A percentile compares a stretch with the other conserved stretches of the same genome.
Evolutionary conservation across 1,284 basidiomycete species (phyloP).

Genomic region (Spongispora temasekensis): DNA sequence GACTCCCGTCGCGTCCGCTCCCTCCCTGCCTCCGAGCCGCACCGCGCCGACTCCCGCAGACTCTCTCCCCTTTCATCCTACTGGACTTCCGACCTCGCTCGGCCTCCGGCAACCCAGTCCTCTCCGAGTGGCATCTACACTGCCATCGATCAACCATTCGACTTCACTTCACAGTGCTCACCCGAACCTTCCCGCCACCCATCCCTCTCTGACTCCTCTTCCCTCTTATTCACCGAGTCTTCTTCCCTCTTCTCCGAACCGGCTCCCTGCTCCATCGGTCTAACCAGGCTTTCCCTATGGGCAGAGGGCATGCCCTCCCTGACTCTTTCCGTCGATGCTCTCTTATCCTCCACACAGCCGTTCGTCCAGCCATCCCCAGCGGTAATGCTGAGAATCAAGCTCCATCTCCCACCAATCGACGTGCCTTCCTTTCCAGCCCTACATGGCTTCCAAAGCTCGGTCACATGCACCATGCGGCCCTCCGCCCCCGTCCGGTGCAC

Average conservation of each 20-base stretch:
- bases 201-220: conserved; percentile 34
- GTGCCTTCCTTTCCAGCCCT: conserved; percentile 49
- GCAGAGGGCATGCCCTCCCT: conserved; percentile 69
- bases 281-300: conserved; percentile 46
- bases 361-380: conserved; percentile 23
- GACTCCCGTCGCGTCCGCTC: conserved; percentile 34
- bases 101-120: conserved; percentile 30
- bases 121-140: conserved; percentile 32
- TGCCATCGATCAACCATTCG: conserved; percentile 23
- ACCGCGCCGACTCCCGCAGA: conserved; percentile 32
- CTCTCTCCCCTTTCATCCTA: conserved; percentile 36
- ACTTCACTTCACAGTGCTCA: conserved; percentile 26
- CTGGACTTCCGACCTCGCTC: conserved; percentile 30
- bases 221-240: conserved; percentile 34
- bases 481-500: conserved; percentile 53
- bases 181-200: conserved; percentile 33
- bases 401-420: conserved; percentile 51
- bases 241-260: conserved; percentile 33
- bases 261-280: conserved; percentile 17
- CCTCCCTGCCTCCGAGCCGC: conserved; percentile 31
- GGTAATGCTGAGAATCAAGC: conserved; percentile 49
- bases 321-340: conserved; percentile 41
- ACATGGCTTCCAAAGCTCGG: conserved; percentile 62
- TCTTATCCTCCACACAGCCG: conserved; percentile 34
- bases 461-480: conserved; percentile 57